Percentiles rank a stretch among this genome's conserved stretches.
phyloP scores from a whole-genome alignment of 176 grass and related monocot species.

The Ampelocalamus luodianensis region DNA sequence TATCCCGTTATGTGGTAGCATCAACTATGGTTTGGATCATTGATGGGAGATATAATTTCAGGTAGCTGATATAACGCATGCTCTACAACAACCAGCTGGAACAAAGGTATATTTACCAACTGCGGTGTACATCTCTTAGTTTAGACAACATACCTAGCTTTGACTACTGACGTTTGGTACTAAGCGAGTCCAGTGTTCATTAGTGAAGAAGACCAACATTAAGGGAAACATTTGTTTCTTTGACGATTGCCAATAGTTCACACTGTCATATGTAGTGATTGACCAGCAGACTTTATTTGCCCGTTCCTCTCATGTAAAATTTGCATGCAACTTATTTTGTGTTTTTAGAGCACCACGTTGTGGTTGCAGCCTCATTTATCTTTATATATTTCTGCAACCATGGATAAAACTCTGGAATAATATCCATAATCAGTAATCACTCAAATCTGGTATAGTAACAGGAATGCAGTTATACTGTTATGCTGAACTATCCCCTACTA shows the following conservation, averaged over 20 bases:
- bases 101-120: slow-evolving; percentile 66
- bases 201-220: not conserved
- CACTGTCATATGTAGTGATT: not conserved
- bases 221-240: not conserved
- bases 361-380: slow-evolving; percentile 8
- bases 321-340: not conserved
- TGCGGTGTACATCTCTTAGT: not conserved
- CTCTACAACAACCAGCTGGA: slow-evolving; percentile 94
- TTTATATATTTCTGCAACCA: not conserved
- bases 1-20: slow-evolving; percentile 7
- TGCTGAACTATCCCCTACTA: slow-evolving; percentile 16
- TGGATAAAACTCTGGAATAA: not conserved
- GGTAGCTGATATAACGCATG: slow-evolving; percentile 97
- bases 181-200: not conserved
- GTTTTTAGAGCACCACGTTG: not conserved
- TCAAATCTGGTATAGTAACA: not conserved
- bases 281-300: not conserved
- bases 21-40: not conserved
- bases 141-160: not conserved
- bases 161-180: not conserved
- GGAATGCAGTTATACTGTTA: not conserved
- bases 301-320: not conserved
- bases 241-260: not conserved
- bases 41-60: slow-evolving; percentile 50
- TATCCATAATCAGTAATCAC: not conserved